phyloP scores from a whole-genome alignment of 345 rosid genomes.

The rapeseed (Brassica napus) region DNA sequence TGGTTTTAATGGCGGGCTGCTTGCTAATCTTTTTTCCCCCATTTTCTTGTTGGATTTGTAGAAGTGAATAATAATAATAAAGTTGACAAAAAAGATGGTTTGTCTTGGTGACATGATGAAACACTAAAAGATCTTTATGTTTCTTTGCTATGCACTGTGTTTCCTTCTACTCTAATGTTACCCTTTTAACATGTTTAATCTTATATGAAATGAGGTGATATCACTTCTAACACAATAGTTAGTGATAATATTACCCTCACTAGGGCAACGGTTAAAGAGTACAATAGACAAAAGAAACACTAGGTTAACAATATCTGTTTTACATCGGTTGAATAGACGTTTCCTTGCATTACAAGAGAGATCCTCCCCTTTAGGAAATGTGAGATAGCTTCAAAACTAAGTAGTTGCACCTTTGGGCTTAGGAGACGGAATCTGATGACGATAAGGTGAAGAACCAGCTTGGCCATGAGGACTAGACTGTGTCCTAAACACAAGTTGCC shows the following conservation, averaged over 20 bases:
- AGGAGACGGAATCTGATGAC: conserved; percentile 45
- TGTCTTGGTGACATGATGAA: not conserved
- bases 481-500: conserved; percentile 38
- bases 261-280: not conserved
- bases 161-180: not conserved
- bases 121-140: too few species aligned
- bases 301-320: conserved; percentile 25
- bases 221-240: not conserved
- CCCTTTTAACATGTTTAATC: not conserved
- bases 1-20: too few species aligned
- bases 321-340: conserved; percentile 25
- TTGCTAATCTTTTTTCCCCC: not conserved
- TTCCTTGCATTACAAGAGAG: conserved; percentile 1
- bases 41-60: not conserved
- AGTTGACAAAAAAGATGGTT: not conserved
- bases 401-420: conserved; percentile 42
- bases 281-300: not conserved
- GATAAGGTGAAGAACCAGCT: conserved; percentile 33
- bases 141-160: not conserved
- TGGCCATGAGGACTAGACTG: conserved; percentile 43
- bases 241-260: not conserved
- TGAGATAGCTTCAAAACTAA: conserved; percentile 4
- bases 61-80: too few species aligned
- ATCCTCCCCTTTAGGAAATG: not conserved
- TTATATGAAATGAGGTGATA: not conserved